A percentile compares a stretch with the other conserved stretches of the same genome.
Evolutionary conservation across 192 early-diverging fungal species (phyloP).

Genomic region (Jimgerdemannia flammicorona): DNA sequence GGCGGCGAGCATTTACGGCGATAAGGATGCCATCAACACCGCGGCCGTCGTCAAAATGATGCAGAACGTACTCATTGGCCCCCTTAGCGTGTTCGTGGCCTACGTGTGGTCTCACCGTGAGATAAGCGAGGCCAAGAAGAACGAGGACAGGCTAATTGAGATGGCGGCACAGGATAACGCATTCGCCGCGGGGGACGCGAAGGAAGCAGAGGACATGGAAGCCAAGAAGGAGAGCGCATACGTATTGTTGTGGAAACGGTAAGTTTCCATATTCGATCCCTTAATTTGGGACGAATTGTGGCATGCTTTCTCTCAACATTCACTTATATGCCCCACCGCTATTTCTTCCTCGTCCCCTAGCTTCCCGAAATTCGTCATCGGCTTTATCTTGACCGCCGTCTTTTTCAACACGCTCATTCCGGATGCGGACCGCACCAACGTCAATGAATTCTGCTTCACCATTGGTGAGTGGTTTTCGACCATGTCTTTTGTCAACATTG

Average conservation of each 20-base stretch:
- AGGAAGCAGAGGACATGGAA: neutral
- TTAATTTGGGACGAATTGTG: neutral
- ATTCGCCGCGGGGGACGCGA: neutral
- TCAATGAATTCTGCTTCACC: conserved; percentile 47
- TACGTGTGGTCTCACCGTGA: conserved; percentile 42
- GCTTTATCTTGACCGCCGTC: conserved; percentile 44
- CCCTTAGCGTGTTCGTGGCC: conserved; percentile 44
- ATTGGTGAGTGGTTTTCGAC: conserved; percentile 51
- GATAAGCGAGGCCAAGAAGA: conserved; percentile 9
- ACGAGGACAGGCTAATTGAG: conserved; percentile 8
- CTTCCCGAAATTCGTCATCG: conserved; percentile 50
- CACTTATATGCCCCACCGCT: neutral
- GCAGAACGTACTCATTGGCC: conserved; percentile 52
- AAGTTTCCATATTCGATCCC: neutral
- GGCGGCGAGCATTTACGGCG: conserved; percentile 46
- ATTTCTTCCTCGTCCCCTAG: conserved; percentile 35
- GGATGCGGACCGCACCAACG: conserved; percentile 19
- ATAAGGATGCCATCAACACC: conserved; percentile 37
- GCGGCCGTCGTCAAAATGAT: conserved; percentile 53
- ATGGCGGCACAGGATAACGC: conserved; percentile 6
- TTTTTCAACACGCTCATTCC: conserved; percentile 44
- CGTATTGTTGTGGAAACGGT: neutral
- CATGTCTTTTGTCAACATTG: conserved; percentile 50
- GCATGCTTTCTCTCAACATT: neutral
- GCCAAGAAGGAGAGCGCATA: conserved; percentile 1